Conservation (phyloP, 805 yeast species). For the Metschnikowia koreensis region DNA sequence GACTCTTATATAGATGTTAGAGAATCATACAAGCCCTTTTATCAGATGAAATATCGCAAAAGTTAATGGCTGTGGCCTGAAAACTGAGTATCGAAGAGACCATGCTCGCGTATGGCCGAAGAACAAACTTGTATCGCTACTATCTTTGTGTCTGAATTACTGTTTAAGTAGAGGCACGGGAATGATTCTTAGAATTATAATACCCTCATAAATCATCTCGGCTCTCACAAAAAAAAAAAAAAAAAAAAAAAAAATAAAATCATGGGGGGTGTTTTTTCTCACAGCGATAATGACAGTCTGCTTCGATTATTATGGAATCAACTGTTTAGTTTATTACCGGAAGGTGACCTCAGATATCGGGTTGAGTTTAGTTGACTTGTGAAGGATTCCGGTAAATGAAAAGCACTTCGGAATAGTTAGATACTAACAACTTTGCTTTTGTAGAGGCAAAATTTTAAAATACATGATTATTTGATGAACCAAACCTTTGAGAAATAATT, state of each 20-base stretch:
- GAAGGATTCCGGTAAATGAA: conserved; percentile 5
- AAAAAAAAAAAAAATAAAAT: conserved; percentile 44
- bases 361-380: conserved; percentile 46
- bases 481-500: too few species aligned
- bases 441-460: background rate
- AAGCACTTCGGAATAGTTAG: background rate
- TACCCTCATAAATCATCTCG: conserved; percentile 53
- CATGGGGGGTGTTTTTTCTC: conserved; percentile 44
- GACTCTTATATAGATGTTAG: too few species aligned
- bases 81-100: too few species aligned
- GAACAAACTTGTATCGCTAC: conserved; percentile 28
- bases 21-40: too few species aligned
- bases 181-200: conserved; percentile 64
- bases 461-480: background rate
- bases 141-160: conserved; percentile 69
- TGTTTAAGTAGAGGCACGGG: conserved; percentile 58
- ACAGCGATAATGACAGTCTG: too few species aligned
- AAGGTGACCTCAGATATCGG: conserved; percentile 45
- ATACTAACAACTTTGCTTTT: background rate
- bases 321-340: too few species aligned
- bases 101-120: too few species aligned
- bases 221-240: conserved; percentile 34
- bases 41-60: too few species aligned
- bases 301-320: too few species aligned
- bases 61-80: too few species aligned